Evolutionary conservation across 2,329 filamentous ascomycete species (phyloP), one percentile per base, ranked within the genome.

Genomic region (Fusarium cicatricum): DNA sequence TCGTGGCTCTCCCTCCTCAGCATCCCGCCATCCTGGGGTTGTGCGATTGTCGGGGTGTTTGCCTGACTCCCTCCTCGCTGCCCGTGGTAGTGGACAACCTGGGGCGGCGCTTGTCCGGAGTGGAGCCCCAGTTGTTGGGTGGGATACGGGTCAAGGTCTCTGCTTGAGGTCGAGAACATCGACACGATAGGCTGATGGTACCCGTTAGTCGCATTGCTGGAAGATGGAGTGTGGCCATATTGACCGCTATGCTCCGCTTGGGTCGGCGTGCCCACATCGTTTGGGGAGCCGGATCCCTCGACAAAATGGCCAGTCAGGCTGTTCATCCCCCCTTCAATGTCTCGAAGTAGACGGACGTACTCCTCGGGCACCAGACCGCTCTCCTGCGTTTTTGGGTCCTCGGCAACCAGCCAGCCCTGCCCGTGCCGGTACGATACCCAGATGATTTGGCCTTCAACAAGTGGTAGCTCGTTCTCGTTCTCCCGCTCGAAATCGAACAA

Each of bases 361-460:
- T 96, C 93, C 75, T 99, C 95, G 0, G 95, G 95, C 2, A 99
- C 95, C 31, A 99, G 82, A 1, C 95, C 95, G 69, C 92, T 96
- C 77, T 99, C 95, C 64, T 87, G 92, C 1, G 92, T 97, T 74
- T 92, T 93, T 11, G 94, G 93, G 70, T 99, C 95, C 77, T 97
- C 91, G 4, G 95, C 95, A 19, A 99, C 95, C 45, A 99, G 82
- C 95, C 95, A 99, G 50, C 95, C 95, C 76, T 98, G 92, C 14
- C 94, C 94, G 71, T 98, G 93, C 37, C 95, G 85, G 74, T 98
- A 99, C 14, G 92, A 96, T 19, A 99, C 93, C 80, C 95, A 90
- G 52, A 99, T 97, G 52, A 97, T 91, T 71, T 99, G 95, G 6
- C 95, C 95, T 76, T 99, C 95, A 1, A 91, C 88, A 40, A 99